Base-by-base conservation (phyloP, 2,329 filamentous ascomycete genomes). In the Grosmannia penicillata region DNA sequence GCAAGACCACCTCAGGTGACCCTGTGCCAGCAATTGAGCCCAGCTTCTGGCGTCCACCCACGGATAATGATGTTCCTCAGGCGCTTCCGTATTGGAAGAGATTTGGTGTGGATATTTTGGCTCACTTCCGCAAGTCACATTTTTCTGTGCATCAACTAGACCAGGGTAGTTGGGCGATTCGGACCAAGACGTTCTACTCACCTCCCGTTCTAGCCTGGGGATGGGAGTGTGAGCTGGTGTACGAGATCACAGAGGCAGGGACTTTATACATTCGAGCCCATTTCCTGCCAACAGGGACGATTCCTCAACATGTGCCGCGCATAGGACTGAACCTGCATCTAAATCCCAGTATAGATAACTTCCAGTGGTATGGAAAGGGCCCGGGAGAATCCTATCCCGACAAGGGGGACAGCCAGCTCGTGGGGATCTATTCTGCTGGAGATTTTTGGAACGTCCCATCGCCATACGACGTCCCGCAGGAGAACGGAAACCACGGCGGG, bases 381-480 rank as follows among this genome's bases (percentile, higher is more conserved):
- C 73, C 73, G 0, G 73, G 71, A 8, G 75, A 81, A 53, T 68
- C 65, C 8, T 82, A 80, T 52, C 66, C 65, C 7, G 77, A 82
- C 53, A 78, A 73, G 56, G 66, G 68, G 42, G 48, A 60, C 39
- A 41, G 71, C 2, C 72, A 78, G 46, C 58, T 56, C 2, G 49
- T 74, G 0, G 75, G 68, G 1, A 58, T 71, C 29, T 73, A 61
- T 53, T 51, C 49, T 0, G 51, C 48, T 2, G 49, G 49, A 1
- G 53, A 51, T 1, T 56, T 75, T 2, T 58, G 62, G 1, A 61
- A 66, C 1, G 59, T 82, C 21, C 67, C 70, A 49, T 64, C 66
- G 0, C 59, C 62, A 1, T 81, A 80, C 48, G 78, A 82, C 15
- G 72, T 75, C 18, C 78, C 78, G 0, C 78, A 83, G 51, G 78